A percentile compares a stretch with the other conserved stretches of the same genome.
Conservation (phyloP, 257 asterid species). For the Scutellaria minor region DNA sequence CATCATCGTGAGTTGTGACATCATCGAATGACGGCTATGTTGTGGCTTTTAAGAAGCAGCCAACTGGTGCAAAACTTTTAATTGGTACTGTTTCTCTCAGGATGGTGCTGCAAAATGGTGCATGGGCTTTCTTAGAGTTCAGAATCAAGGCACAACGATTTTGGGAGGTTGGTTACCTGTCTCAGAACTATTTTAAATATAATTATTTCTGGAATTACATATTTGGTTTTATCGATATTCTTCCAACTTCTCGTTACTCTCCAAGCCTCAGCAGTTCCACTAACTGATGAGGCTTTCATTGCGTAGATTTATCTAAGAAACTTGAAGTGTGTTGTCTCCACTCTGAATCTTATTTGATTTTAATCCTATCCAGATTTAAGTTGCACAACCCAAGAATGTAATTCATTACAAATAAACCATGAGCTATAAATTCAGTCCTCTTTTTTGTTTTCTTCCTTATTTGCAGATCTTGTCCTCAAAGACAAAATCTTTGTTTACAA, state of each 20-base stretch:
- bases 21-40: neutral
- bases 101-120: slow-evolving; percentile 84
- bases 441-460: slow-evolving; percentile 19
- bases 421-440: slow-evolving; percentile 3
- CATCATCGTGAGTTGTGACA: slow-evolving; percentile 4
- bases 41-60: slow-evolving; percentile 9
- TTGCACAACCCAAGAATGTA: slow-evolving; percentile 2
- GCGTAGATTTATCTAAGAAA: too few relatives aligned
- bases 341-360: neutral
- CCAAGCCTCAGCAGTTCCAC: too few relatives aligned
- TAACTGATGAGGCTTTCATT: too few relatives aligned
- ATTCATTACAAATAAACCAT: neutral
- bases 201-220: slow-evolving; percentile 7
- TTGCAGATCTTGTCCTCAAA: slow-evolving; percentile 65
- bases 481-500: slow-evolving; percentile 72
- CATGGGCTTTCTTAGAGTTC: slow-evolving; percentile 69
- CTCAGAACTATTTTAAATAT: slow-evolving; percentile 17
- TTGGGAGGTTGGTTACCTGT: slow-evolving; percentile 73
- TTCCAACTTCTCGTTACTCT: too few relatives aligned
- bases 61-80: slow-evolving; percentile 12
- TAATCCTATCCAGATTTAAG: neutral
- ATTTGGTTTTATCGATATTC: neutral
- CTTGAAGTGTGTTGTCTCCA: neutral
- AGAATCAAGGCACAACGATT: slow-evolving; percentile 65
- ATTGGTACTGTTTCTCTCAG: slow-evolving; percentile 44